phyloP scores from a whole-genome alignment of 1,284 basidiomycete genomes.

The Ganoderma lucidum region DNA sequence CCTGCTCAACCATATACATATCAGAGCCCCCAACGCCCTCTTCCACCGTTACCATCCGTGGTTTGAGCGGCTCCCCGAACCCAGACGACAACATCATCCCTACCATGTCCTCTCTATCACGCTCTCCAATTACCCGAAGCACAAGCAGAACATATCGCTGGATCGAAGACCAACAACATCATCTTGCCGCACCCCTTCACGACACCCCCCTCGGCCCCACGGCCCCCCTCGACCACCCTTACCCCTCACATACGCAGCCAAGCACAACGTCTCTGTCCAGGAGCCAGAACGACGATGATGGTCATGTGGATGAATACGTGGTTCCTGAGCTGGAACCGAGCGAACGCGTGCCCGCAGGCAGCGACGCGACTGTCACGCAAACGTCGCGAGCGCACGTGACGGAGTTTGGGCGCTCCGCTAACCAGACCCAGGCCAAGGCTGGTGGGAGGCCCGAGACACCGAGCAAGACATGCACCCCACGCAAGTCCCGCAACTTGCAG shows the following conservation, averaged over 20 bases:
- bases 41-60: constrained; percentile 29
- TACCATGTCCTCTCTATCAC: constrained; percentile 27
- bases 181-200: constrained; percentile 18
- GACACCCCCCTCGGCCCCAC: background rate
- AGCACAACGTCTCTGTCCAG: constrained; percentile 38
- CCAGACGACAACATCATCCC: constrained; percentile 34
- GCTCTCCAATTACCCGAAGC: constrained; percentile 44
- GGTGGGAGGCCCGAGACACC: constrained; percentile 32
- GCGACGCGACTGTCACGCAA: constrained; percentile 45
- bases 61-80: constrained; percentile 22
- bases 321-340: constrained; percentile 46
- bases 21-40: constrained; percentile 32
- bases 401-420: constrained; percentile 24
- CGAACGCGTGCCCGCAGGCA: constrained; percentile 42
- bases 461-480: constrained; percentile 48
- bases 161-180: constrained; percentile 67
- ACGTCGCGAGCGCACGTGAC: constrained; percentile 39
- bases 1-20: constrained; percentile 19
- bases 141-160: constrained; percentile 73
- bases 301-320: constrained; percentile 64
- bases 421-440: constrained; percentile 29
- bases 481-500: constrained; percentile 37
- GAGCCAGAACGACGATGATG: constrained; percentile 43
- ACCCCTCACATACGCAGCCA: constrained; percentile 63
- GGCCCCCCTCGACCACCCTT: constrained; percentile 48